Evolutionary conservation across 2,329 filamentous ascomycete genomes (phyloP), one percentile per base, ranked within the genome.

Genomic region (Raffaelea albimanens): DNA sequence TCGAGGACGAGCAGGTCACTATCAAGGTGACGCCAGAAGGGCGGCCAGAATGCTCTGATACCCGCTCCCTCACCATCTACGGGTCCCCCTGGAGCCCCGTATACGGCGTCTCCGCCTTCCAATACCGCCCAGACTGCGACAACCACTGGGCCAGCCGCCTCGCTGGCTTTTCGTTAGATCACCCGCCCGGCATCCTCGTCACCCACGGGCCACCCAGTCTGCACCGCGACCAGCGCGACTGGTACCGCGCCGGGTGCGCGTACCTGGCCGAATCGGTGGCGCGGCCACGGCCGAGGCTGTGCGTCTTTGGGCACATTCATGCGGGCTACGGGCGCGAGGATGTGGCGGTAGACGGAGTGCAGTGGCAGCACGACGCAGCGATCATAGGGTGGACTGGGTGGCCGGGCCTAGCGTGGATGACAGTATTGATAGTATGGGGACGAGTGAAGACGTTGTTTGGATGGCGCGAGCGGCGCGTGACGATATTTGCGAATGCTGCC

Each of bases 271-370:
- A 50, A 23, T 40, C 59, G n/a, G 34, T 58, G 2, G 44, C 49
- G 8, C 48, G 47, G 5, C 11, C 58, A 1, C 46, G 51, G 3
- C 57, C 56, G 2, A 47, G 50, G 5, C 49, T 60, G 9, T 18
- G 34, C 18, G 53, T 58, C 1, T 58, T 58, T 50, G 57, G 57
- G 2, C 56, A 60, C 22, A 58, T 61, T 23, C 56, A 59, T 33
- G 54, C 48, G 4, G 49, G 45, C 4, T 54, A 56, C 34, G 56
- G 56, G 2, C 51, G 54, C 8, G 53, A 61, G 41, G 52, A 56
- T 38, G 50, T 56, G 1, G 49, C 43, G 14, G 14, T 57, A 2
- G 53, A 59, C 42, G 16, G 40, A 2, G 51, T 55, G 29, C 54
- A 51, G 40, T 44, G 51, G 45, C 18, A 25, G 8, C 47, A 58